phyloP scores from a whole-genome alignment of 768 basidiomycete species.

The Chiua virens region DNA sequence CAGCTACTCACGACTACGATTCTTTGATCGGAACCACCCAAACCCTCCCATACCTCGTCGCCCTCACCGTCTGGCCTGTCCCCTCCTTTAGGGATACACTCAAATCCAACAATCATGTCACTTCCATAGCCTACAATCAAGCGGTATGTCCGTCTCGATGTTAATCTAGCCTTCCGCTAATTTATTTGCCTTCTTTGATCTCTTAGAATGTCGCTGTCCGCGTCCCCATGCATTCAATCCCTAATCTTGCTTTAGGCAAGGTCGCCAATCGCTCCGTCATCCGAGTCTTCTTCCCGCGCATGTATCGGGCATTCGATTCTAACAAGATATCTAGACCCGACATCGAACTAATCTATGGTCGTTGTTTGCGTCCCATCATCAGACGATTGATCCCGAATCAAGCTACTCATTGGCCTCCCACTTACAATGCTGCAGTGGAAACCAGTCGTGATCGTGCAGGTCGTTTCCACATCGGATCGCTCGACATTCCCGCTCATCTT shows the following conservation, averaged over 20 bases:
- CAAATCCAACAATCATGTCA: neutral
- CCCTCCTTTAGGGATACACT: neutral
- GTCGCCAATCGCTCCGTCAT: neutral
- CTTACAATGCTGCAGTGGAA: neutral
- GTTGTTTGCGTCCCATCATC: neutral
- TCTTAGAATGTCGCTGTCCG: too few species aligned
- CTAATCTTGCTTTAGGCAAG: neutral
- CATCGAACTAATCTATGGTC: neutral
- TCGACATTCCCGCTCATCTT: neutral
- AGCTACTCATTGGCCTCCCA: neutral
- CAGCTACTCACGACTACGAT: neutral
- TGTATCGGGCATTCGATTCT: neutral
- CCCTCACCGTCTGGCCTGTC: neutral
- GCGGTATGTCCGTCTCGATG: too few species aligned
- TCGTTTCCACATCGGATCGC: neutral
- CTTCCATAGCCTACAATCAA: neutral
- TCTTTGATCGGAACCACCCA: slow-evolving; percentile 4
- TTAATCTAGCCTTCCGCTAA: too few species aligned
- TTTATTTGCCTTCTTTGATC: too few species aligned
- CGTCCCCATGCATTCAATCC: neutral
- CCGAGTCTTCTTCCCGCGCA: slow-evolving; percentile 1
- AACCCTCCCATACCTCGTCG: neutral
- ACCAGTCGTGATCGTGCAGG: neutral
- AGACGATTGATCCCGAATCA: neutral
- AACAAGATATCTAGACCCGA: neutral